phyloP scores from a whole-genome alignment of 2,329 filamentous ascomycete genomes.

The Sodiomyces alkalinus region DNA sequence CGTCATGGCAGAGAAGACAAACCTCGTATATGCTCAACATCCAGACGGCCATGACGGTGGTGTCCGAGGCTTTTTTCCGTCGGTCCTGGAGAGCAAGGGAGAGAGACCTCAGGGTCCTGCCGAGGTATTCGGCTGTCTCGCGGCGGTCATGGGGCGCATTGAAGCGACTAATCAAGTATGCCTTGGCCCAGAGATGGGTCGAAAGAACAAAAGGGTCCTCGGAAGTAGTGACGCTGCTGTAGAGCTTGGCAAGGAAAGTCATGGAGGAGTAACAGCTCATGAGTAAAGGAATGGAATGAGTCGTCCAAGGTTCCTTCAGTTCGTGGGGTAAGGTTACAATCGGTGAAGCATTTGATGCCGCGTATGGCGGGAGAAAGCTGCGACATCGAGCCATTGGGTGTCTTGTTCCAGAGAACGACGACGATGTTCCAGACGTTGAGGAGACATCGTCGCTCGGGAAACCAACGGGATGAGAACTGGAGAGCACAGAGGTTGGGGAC shows the following conservation, averaged over 20 bases:
- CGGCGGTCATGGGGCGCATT: constrained; percentile 15
- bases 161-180: constrained; percentile 21
- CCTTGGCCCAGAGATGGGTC: constrained; percentile 23
- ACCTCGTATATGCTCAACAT: constrained; percentile 25
- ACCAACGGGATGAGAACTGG: neutral
- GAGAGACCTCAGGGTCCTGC: constrained; percentile 21
- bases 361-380: constrained; percentile 1
- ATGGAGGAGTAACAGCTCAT: constrained; percentile 21
- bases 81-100: constrained; percentile 18
- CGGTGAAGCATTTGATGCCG: neutral
- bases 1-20: neutral
- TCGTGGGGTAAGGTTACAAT: neutral
- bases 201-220: constrained; percentile 22
- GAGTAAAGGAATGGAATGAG: constrained; percentile 22
- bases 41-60: constrained; percentile 23
- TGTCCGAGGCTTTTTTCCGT: constrained; percentile 15
- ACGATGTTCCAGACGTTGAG: neutral
- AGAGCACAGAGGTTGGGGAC: neutral
- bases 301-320: constrained; percentile 21
- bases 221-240: constrained; percentile 8
- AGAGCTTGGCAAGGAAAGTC: constrained; percentile 17
- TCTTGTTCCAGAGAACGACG: constrained; percentile 3
- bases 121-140: constrained; percentile 19
- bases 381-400: neutral
- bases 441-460: neutral